Percentiles rank a stretch among this genome's conserved stretches.
Evolutionary conservation across 2,329 filamentous ascomycete genomes (phyloP).

Genomic region (Xylaria sp.): DNA sequence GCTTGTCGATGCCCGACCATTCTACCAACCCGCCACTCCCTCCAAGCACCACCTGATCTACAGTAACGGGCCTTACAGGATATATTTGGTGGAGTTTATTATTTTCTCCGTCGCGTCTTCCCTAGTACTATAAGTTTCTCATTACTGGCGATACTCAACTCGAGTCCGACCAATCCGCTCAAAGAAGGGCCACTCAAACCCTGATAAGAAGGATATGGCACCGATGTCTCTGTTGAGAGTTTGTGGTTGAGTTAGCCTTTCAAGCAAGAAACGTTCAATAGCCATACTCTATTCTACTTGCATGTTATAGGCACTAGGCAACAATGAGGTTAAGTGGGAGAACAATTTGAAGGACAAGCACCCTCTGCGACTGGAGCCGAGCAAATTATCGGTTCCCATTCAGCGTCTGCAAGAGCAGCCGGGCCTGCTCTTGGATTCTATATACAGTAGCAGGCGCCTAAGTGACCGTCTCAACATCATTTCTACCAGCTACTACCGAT

Average conservation of each 20-base stretch:
- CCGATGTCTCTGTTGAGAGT: conserved; percentile 24
- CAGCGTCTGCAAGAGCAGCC: conserved; percentile 14
- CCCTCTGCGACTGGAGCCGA: conserved; percentile 4
- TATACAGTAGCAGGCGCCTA: conserved; percentile 21
- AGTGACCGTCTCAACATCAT: conserved; percentile 12
- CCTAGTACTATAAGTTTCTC: conserved; percentile 17
- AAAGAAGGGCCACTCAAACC: conserved; percentile 3
- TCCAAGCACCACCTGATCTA: neutral
- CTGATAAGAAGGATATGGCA: conserved; percentile 22
- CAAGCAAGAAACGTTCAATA: conserved; percentile 22
- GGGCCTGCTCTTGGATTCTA: conserved; percentile 19
- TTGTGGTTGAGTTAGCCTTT: conserved; percentile 17
- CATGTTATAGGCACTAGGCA: conserved; percentile 17
- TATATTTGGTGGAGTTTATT: conserved; percentile 1
- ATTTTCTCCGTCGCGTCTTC: conserved; percentile 8
- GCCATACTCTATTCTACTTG: conserved; percentile 22
- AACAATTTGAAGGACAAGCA: conserved; percentile 14
- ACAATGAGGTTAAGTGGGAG: conserved; percentile 18
- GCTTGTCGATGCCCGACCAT: conserved; percentile 12
- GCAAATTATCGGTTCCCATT: conserved; percentile 3
- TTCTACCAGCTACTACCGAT: conserved; percentile 13
- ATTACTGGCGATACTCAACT: conserved; percentile 1
- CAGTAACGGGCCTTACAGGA: neutral
- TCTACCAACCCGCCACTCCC: conserved; percentile 4
- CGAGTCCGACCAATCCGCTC: neutral